A percentile compares a stretch with the other conserved stretches of the same genome.
Conservation (phyloP, 257 asterid genomes). For the Dorcoceras hygrometricum region DNA sequence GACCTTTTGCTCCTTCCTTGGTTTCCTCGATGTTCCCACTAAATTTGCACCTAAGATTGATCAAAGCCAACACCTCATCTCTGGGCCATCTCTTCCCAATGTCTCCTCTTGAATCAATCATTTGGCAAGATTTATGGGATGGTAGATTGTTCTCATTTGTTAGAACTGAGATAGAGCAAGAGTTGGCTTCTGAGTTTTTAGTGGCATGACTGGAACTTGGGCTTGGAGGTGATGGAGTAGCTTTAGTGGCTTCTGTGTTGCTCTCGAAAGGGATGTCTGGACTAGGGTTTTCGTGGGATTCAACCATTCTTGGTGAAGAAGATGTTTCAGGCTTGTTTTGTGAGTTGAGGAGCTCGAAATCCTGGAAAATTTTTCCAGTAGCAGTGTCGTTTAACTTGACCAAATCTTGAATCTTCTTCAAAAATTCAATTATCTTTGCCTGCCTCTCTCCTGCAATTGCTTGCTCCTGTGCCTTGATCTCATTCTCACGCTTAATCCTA, state of each 20-base stretch:
- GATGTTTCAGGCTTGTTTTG: conserved; percentile 19
- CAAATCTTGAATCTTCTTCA: conserved; percentile 36
- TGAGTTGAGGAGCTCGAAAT: not conserved
- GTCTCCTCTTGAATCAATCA: conserved; percentile 21
- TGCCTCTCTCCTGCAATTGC: conserved; percentile 49
- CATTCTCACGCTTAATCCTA: conserved; percentile 39
- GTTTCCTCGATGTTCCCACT: conserved; percentile 14
- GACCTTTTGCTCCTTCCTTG: conserved; percentile 42
- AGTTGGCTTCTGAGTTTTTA: not conserved
- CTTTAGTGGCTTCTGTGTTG: conserved; percentile 10
- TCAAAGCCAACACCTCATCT: conserved; percentile 69
- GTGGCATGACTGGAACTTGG: conserved; percentile 18
- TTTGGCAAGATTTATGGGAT: not conserved
- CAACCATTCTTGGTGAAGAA: conserved; percentile 12
- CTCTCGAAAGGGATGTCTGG: conserved; percentile 6
- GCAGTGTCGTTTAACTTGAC: not conserved
- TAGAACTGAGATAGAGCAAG: conserved; percentile 12
- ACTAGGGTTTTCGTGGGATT: conserved; percentile 27
- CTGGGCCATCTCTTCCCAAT: conserved; percentile 74
- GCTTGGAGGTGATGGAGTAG: conserved; percentile 27
- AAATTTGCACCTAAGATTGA: conserved; percentile 55
- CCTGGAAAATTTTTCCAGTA: not conserved
- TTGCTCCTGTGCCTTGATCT: conserved; percentile 46
- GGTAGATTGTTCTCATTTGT: conserved; percentile 1
- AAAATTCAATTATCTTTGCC: conserved; percentile 44